Percentiles rank a stretch among this genome's conserved stretches.
These are phyloP conservation scores for Jacaranda copaia DNA, from an alignment of 257 asterid species.

Conservation along the genomic window DNA sequence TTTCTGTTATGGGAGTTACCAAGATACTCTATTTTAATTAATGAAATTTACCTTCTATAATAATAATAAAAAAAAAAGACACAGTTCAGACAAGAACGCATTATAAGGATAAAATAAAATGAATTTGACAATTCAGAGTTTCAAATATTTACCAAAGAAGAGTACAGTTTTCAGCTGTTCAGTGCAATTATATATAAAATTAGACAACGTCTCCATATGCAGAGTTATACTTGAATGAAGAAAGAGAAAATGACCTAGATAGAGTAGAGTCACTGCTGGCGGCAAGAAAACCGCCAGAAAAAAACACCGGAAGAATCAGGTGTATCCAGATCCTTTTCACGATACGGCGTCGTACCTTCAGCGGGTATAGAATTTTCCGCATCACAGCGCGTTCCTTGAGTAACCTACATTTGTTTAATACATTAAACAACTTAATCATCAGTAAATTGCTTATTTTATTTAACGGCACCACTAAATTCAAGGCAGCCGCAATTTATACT, in stretches of 20 bases:
- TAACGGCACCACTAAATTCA: conserved; percentile 23
- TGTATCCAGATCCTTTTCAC: conserved; percentile 43
- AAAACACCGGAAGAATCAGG: conserved; percentile 41
- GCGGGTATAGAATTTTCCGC: conserved; percentile 47
- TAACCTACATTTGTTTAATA: conserved; percentile 51
- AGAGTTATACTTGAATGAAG: not conserved
- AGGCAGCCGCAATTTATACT: conserved; percentile 3
- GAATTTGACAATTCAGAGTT: not conserved
- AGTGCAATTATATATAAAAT: not conserved
- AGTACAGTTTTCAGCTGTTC: not conserved
- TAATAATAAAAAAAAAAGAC: too few species aligned
- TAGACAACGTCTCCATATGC: not conserved
- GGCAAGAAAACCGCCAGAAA: conserved; percentile 27
- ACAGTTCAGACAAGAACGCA: too few species aligned
- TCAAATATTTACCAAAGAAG: not conserved
- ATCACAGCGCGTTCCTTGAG: conserved; percentile 43
- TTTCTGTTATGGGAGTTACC: too few species aligned
- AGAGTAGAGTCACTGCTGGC: conserved; percentile 47
- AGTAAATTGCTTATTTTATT: not conserved
- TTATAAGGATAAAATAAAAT: not conserved
- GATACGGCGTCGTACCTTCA: conserved; percentile 37
- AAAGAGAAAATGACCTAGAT: conserved; percentile 47
- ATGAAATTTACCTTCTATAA: too few species aligned
- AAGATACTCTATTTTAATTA: too few species aligned
- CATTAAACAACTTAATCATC: conserved; percentile 15